Conservation (phyloP, 176 grass and related monocot species). For the barley (Hordeum vulgare) region MorexV3_pseudomolecules_assembly NC_058523.1:468898623-468899122, state of each 20-base stretch:
- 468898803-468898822: constrained; percentile 83
- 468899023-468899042: constrained; percentile 37
- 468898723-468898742: constrained; percentile 54
- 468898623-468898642: constrained; percentile 47
- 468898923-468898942: background rate
- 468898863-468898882: constrained; percentile 15
- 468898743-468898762: constrained; percentile 96
- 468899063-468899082: constrained; percentile 54
- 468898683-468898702: background rate
- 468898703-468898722: background rate
- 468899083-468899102: constrained; percentile 45
- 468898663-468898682: constrained; percentile 3
- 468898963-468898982: constrained; percentile 82
- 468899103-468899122: constrained; percentile 34
- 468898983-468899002: constrained; percentile 61
- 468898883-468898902: constrained; percentile 14
- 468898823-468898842: constrained; percentile 81
- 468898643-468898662: constrained; percentile 28
- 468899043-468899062: constrained; percentile 62
- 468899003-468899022: constrained; percentile 66
- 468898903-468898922: constrained; percentile 4
- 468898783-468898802: constrained; percentile 91
- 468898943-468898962: constrained; percentile 92
- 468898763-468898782: constrained; percentile 88
- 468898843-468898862: constrained; percentile 84